These are phyloP conservation scores for Tetratostichococcus sp. DNA, from an alignment of 139 green algal species.

Conservation along the genomic window DNA sequence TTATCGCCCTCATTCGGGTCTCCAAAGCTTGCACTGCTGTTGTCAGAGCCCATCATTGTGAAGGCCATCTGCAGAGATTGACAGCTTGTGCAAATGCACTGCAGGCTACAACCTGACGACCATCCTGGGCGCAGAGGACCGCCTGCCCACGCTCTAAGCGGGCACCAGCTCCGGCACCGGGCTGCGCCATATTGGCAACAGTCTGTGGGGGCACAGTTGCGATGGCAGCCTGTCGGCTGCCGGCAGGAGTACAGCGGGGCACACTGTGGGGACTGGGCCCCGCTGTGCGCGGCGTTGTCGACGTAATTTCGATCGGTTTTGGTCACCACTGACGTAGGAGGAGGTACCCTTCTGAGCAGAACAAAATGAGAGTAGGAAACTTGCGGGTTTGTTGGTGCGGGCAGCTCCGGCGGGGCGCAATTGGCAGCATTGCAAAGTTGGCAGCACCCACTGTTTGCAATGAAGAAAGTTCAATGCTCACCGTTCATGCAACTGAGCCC, in stretches of 20 bases:
- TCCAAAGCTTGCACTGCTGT: too few species aligned
- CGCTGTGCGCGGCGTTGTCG: too few species aligned
- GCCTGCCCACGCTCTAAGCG: conserved; percentile 72
- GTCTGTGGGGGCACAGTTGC: too few species aligned
- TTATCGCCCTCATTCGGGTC: too few species aligned
- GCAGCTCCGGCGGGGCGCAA: not conserved
- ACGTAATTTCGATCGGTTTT: not conserved
- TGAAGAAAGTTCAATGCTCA: too few species aligned
- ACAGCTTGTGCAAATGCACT: too few species aligned
- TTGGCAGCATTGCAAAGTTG: not conserved
- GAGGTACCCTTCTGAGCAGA: not conserved
- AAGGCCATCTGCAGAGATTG: too few species aligned
- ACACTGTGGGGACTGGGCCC: too few species aligned
- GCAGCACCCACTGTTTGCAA: not conserved
- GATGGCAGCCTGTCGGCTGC: too few species aligned
- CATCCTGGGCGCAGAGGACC: conserved; percentile 71
- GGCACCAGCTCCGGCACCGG: not conserved
- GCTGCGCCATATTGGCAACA: not conserved
- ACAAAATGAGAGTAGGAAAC: not conserved
- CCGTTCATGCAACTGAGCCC: too few species aligned
- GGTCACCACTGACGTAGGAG: not conserved
- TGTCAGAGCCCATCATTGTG: too few species aligned
- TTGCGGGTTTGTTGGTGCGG: not conserved
- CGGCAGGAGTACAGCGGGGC: too few species aligned
- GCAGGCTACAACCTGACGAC: conserved; percentile 94